Percentiles rank a stretch among this genome's conserved stretches.
phyloP scores from a whole-genome alignment of 495 filamentous ascomycete species.

The Beverwykella pulmonaria region DNA sequence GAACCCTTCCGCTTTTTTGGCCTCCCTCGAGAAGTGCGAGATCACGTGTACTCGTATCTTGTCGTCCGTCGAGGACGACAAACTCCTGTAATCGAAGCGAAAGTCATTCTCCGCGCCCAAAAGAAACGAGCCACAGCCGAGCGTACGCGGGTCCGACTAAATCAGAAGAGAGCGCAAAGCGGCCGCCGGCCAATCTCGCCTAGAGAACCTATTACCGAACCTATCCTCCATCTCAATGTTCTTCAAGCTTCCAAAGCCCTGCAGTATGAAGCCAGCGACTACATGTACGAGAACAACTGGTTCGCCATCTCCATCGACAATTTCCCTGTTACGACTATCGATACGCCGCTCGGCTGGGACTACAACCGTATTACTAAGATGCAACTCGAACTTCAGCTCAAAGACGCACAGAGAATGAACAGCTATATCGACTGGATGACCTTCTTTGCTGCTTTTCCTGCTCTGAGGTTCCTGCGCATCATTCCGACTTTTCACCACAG shows the following conservation, averaged over 20 bases:
- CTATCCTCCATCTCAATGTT: slow-evolving; percentile 23
- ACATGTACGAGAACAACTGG: slow-evolving; percentile 30
- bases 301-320: slow-evolving; percentile 30
- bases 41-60: slow-evolving; percentile 34
- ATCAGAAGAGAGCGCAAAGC: slow-evolving; percentile 19
- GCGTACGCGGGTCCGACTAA: slow-evolving; percentile 21
- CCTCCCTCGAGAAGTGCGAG: slow-evolving; percentile 32
- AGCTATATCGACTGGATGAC: slow-evolving; percentile 26
- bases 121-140: slow-evolving; percentile 25
- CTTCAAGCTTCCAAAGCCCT: slow-evolving; percentile 21
- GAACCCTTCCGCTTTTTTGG: slow-evolving; percentile 25
- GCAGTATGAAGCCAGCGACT: slow-evolving; percentile 26
- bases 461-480: slow-evolving; percentile 20
- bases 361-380: slow-evolving; percentile 25
- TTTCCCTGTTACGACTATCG: slow-evolving; percentile 2
- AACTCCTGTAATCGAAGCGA: slow-evolving; percentile 20
- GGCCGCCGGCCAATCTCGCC: slow-evolving; percentile 20
- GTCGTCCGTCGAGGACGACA: slow-evolving; percentile 19
- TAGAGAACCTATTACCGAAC: slow-evolving; percentile 13
- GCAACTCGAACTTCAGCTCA: slow-evolving; percentile 34
- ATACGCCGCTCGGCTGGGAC: slow-evolving; percentile 23
- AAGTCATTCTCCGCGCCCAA: slow-evolving; percentile 10
- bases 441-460: slow-evolving; percentile 17
- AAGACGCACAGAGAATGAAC: slow-evolving; percentile 32
- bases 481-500: slow-evolving; percentile 29